These are phyloP conservation scores for Amylostereum areolatum DNA, from an alignment of 1,284 basidiomycete genomes.

Conservation along the genomic window DNA sequence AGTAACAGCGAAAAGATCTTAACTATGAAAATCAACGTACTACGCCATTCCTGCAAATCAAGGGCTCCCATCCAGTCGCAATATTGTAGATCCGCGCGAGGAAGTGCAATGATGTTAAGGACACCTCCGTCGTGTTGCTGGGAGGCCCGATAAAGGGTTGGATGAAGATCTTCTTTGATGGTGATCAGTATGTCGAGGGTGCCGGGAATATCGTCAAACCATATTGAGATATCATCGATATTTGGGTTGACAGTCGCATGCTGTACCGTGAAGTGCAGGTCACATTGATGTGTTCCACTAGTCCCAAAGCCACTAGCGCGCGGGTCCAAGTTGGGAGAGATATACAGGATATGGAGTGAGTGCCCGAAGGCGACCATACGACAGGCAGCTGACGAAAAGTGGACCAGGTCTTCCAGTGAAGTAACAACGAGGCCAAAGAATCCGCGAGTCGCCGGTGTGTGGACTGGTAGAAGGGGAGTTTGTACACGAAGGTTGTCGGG, in stretches of 20 bases:
- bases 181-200: constrained; percentile 15
- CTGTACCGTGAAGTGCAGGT: constrained; percentile 12
- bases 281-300: constrained; percentile 18
- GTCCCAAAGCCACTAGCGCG: constrained; percentile 5
- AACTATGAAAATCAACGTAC: constrained; percentile 27
- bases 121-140: constrained; percentile 6
- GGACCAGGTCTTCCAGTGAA: constrained; percentile 30
- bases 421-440: constrained; percentile 33
- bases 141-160: constrained; percentile 4
- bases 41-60: constrained; percentile 46
- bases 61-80: constrained; percentile 63
- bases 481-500: background rate
- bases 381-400: constrained; percentile 40
- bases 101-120: constrained; percentile 40
- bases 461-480: constrained; percentile 3
- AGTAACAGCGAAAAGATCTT: constrained; percentile 2
- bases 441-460: constrained; percentile 10
- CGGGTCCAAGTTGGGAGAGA: constrained; percentile 19
- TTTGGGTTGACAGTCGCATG: constrained; percentile 1
- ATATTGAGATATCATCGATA: constrained; percentile 5
- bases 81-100: constrained; percentile 44
- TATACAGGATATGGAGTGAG: constrained; percentile 22
- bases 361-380: constrained; percentile 32
- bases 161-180: constrained; percentile 4
- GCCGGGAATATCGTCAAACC: constrained; percentile 6